phyloP scores from a whole-genome alignment of 2,329 filamentous ascomycete species.

The Fusarium siculi region DNA sequence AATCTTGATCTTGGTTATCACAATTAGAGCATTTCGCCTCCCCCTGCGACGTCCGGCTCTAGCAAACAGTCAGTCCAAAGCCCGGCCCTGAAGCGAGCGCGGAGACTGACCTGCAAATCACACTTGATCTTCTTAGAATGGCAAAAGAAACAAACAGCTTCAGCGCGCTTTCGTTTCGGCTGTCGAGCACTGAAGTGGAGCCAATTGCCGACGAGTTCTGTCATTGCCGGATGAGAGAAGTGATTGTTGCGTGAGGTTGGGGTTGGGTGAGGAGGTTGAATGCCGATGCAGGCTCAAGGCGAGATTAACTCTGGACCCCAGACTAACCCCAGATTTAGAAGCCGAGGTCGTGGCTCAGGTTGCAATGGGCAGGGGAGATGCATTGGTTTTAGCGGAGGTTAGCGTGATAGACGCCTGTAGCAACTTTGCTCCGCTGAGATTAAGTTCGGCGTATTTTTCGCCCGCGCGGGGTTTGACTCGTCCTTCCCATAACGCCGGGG shows the following conservation, averaged over 20 bases:
- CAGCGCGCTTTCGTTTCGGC: conserved; percentile 48
- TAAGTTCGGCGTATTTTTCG: neutral
- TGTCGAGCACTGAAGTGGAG: conserved; percentile 46
- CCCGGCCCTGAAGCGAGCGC: too few species aligned
- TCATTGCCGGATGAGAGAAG: conserved; percentile 36
- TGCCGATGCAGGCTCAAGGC: neutral
- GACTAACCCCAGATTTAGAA: neutral
- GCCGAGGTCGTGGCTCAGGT: neutral
- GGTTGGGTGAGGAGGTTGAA: neutral
- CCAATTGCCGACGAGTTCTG: conserved; percentile 47
- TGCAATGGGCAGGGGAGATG: neutral
- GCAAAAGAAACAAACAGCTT: conserved; percentile 44
- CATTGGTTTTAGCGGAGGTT: neutral
- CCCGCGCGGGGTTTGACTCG: neutral
- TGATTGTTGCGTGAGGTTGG: neutral
- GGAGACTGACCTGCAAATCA: conserved; percentile 43
- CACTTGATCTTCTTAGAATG: conserved; percentile 52
- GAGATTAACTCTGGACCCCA: neutral
- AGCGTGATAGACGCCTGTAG: neutral
- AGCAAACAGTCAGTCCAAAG: neutral
- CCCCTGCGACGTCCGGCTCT: conserved; percentile 39
- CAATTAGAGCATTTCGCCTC: conserved; percentile 45
- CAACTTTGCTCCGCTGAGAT: too few species aligned
- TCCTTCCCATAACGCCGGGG: too few species aligned
- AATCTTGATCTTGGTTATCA: conserved; percentile 40